phyloP scores from a whole-genome alignment of 164 flowering plant genomes.

The Chimonanthus praecox region DNA sequence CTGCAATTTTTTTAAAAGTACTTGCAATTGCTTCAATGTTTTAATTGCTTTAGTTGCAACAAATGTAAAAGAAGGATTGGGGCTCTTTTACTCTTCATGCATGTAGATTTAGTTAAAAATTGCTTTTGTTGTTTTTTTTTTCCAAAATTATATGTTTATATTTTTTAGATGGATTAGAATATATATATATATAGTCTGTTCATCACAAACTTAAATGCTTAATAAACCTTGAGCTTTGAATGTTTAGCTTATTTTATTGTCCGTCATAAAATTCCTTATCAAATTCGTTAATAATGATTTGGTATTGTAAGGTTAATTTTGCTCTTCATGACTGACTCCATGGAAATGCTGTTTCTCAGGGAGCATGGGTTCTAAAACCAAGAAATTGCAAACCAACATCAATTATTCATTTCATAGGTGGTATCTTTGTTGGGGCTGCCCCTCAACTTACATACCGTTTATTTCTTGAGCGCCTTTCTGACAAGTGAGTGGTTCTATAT shows the following conservation, averaged over 20 bases:
- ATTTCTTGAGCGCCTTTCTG: slow-evolving; percentile 84
- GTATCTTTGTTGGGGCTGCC: slow-evolving; percentile 96
- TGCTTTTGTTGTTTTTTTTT: too few species aligned
- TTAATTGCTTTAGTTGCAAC: too few species aligned
- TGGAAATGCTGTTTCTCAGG: slow-evolving; percentile 31
- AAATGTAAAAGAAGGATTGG: too few species aligned
- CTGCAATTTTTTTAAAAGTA: too few species aligned
- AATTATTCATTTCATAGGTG: slow-evolving; percentile 86
- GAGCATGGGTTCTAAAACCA: slow-evolving; percentile 90
- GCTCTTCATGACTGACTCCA: neutral
- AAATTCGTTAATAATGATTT: neutral
- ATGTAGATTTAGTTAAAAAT: too few species aligned
- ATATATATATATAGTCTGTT: neutral
- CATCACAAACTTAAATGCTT: neutral
- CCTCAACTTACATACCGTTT: slow-evolving; percentile 93
- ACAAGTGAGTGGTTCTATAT: slow-evolving; percentile 50
- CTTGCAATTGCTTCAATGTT: too few species aligned
- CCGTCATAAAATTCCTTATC: neutral
- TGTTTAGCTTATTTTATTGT: neutral
- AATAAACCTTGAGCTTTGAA: neutral
- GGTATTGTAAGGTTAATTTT: neutral
- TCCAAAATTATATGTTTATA: too few species aligned
- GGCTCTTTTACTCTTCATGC: too few species aligned
- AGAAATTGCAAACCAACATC: slow-evolving; percentile 40
- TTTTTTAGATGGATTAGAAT: too few species aligned